Base-by-base conservation (phyloP, 495 filamentous ascomycete genomes). In the Annulohypoxylon maeteangense region DNA sequence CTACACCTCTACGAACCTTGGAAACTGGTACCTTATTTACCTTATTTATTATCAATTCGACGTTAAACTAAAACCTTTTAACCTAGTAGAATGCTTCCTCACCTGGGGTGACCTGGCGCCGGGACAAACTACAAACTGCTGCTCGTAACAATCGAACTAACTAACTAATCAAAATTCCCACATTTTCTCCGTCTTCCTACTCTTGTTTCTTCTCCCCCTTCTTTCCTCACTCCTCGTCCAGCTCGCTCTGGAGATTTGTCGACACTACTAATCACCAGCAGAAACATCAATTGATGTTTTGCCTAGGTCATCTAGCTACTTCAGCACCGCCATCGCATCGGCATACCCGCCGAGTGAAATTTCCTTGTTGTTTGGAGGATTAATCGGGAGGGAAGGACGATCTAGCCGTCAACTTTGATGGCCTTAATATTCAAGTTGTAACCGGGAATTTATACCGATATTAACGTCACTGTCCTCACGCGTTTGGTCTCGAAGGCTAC, bases 81-180 rank as follows among this genome's bases (percentile, higher is more conserved):
- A 60, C 47, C 47, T 25, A 51, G 23, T 25, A 51, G 40, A 51
- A 51, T 31, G 50, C 65, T 61, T 69, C 60, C 64, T 73, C 56
- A 68, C 65, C 70, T 73, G 70, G 70, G 65, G 70, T 73, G 61
- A 73, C 70, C 70, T 73, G 68, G 70, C 62, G 70, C 62, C 62
- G 70, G 70, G 70, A 73, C 62, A 73, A 64, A 40, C 48, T 64
- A 44, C 59, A 58, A 54, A 32, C 14, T 14, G 18, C 22, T 32
- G 2, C 50, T 31, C 5, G 50, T 32, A 54, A 29, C 29, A 12
- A 38, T 62, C 53, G 36, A 40, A 12, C 34, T 47, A 62, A 38
- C 36, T 29, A 64, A 62, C 51, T 25, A 54, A 48, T 57, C 48
- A 25, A 16, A 36, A 69, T 73, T 73, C 70, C 65, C 70, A 73